phyloP scores from a whole-genome alignment of 176 grass and related monocot species.

The Tuctoria greenei region DNA sequence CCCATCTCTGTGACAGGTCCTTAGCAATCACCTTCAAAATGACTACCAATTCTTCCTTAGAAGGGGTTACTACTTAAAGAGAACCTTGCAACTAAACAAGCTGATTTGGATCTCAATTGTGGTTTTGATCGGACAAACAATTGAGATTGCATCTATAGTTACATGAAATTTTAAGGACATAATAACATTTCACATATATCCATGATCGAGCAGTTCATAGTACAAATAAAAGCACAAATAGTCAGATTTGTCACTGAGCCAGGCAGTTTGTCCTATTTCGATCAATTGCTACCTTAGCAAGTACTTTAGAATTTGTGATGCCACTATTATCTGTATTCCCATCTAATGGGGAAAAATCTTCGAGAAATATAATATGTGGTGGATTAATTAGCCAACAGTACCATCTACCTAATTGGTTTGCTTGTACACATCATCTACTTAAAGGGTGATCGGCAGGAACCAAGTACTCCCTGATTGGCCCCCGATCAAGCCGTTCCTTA shows the following conservation, averaged over 20 bases:
- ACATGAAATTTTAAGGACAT: background rate
- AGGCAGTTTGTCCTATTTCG: background rate
- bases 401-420: slow-evolving; percentile 29
- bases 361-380: background rate
- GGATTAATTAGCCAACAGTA: slow-evolving; percentile 31
- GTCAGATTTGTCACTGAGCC: background rate
- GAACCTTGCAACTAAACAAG: background rate
- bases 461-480: slow-evolving; percentile 44
- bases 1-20: slow-evolving; percentile 1
- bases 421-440: slow-evolving; percentile 34
- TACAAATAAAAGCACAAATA: background rate
- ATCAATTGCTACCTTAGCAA: slow-evolving; percentile 10
- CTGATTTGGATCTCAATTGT: background rate
- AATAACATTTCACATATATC: background rate
- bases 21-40: background rate
- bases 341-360: background rate
- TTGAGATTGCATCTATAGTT: background rate
- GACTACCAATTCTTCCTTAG: background rate
- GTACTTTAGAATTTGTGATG: background rate
- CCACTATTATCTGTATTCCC: background rate
- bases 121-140: background rate
- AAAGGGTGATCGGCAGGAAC: slow-evolving; percentile 34
- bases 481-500: slow-evolving; percentile 67
- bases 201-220: background rate
- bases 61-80: background rate